A percentile compares a stretch with the other conserved stretches of the same genome.
phyloP scores from a whole-genome alignment of 129 eudicot species.

The Flaveria sonorensis region DNA sequence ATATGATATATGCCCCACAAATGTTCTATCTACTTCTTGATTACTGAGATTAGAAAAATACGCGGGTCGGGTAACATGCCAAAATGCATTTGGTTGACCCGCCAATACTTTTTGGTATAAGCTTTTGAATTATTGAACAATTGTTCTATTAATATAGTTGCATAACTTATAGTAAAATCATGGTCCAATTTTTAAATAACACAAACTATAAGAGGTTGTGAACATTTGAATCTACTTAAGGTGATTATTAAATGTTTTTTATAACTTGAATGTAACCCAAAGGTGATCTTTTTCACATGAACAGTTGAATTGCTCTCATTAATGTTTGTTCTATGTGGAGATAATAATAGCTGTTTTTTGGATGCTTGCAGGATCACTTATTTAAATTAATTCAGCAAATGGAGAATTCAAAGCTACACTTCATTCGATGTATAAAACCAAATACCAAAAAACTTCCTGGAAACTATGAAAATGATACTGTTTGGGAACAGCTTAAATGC shows the following conservation, averaged over 20 bases:
- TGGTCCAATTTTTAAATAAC: not conserved
- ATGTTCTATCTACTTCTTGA: no score
- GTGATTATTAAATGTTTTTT: not conserved
- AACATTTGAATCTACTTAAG: not conserved
- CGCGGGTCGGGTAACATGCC: no score
- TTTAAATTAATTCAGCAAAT: conserved; percentile 74
- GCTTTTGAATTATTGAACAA: not conserved
- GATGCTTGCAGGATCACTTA: conserved; percentile 66
- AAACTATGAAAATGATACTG: conserved; percentile 55
- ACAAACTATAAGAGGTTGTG: not conserved
- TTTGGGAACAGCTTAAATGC: conserved; percentile 75
- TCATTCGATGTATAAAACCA: conserved; percentile 90
- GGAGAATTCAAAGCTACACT: conserved; percentile 79
- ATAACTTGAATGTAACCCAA: not conserved
- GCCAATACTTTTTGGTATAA: not conserved
- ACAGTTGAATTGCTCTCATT: not conserved
- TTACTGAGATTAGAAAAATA: no score
- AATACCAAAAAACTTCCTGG: conserved; percentile 84
- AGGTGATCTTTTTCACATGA: not conserved
- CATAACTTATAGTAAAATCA: not conserved
- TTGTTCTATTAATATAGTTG: not conserved
- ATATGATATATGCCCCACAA: not conserved
- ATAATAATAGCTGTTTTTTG: not conserved
- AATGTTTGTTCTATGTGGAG: not conserved
- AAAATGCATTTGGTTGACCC: no score